These are phyloP conservation scores for Auriscalpium vulgare DNA, from an alignment of 768 basidiomycete species.

Conservation along the genomic window DNA sequence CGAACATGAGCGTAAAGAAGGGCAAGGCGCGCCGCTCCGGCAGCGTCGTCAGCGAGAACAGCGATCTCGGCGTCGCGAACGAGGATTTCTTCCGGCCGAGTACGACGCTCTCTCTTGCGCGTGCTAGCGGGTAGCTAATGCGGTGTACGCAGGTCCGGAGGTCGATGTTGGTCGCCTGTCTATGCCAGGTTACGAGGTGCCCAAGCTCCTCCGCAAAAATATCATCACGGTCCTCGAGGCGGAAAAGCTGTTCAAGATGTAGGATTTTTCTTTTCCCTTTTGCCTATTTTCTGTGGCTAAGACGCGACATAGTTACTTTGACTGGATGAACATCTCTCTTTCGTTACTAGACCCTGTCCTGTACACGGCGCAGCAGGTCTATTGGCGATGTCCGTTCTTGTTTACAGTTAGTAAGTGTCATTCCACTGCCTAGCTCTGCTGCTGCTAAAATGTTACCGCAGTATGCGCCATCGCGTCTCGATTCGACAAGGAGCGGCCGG, in stretches of 20 bases:
- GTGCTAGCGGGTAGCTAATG: neutral
- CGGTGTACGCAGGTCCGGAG: constrained; percentile 1
- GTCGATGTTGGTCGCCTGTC: constrained; percentile 5
- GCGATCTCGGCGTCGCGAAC: constrained; percentile 43
- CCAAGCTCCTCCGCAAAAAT: constrained; percentile 10
- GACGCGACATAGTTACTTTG: constrained; percentile 31
- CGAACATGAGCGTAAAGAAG: constrained; percentile 47
- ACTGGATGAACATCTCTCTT: constrained; percentile 72
- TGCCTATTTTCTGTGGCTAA: no score
- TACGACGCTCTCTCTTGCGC: neutral
- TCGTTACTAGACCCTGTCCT: constrained; percentile 77
- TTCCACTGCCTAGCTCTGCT: neutral
- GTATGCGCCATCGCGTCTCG: constrained; percentile 87
- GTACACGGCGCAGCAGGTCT: constrained; percentile 78
- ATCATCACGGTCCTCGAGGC: constrained; percentile 15
- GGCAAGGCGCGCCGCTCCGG: constrained; percentile 11
- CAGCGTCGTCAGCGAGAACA: constrained; percentile 17
- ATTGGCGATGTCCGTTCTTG: constrained; percentile 81
- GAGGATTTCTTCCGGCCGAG: constrained; percentile 55
- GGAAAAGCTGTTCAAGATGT: constrained; percentile 16
- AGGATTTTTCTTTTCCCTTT: neutral
- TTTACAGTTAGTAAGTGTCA: constrained; percentile 77
- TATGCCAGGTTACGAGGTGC: constrained; percentile 8
- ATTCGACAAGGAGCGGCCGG: constrained; percentile 60
- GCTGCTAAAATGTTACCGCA: constrained; percentile 18